A percentile compares a stretch with the other conserved stretches of the same genome.
Evolutionary conservation across 768 basidiomycete genomes (phyloP).

Genomic region (Trametes cinnabarina): DNA sequence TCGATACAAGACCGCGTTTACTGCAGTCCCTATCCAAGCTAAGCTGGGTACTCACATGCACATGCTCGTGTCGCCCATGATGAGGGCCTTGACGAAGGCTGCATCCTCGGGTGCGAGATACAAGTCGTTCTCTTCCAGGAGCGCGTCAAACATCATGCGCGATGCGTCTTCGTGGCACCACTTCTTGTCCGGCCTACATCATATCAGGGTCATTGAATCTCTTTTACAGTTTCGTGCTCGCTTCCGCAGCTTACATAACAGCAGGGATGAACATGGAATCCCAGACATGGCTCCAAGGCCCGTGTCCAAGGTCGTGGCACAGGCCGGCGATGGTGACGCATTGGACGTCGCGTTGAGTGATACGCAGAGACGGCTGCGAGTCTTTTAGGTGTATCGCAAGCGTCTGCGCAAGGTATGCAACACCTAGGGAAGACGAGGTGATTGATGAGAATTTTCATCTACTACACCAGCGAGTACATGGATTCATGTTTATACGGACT

Average conservation of each 20-base stretch:
- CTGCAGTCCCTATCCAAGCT: too few species aligned
- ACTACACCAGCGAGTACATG: too few species aligned
- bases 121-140: constrained; percentile 57
- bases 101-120: constrained; percentile 48
- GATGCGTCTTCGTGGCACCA: constrained; percentile 83
- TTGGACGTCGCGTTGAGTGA: constrained; percentile 67
- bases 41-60: constrained; percentile 45
- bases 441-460: neutral
- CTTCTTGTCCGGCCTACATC: constrained; percentile 39
- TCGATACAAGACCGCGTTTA: neutral
- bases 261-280: constrained; percentile 68
- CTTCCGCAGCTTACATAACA: constrained; percentile 49
- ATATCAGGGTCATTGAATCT: neutral
- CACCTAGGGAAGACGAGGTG: constrained; percentile 46
- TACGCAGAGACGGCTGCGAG: constrained; percentile 59
- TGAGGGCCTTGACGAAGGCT: constrained; percentile 72
- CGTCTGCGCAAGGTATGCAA: constrained; percentile 67
- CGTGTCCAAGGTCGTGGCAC: constrained; percentile 84
- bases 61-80: constrained; percentile 54
- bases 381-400: constrained; percentile 56
- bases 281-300: constrained; percentile 87
- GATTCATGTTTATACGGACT: too few species aligned
- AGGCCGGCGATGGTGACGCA: constrained; percentile 81
- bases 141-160: constrained; percentile 77
- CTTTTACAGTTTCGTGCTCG: too few species aligned